Base-by-base conservation (phyloP, 2,329 filamentous ascomycete species). In the Aspergillus piperis region DNA sequence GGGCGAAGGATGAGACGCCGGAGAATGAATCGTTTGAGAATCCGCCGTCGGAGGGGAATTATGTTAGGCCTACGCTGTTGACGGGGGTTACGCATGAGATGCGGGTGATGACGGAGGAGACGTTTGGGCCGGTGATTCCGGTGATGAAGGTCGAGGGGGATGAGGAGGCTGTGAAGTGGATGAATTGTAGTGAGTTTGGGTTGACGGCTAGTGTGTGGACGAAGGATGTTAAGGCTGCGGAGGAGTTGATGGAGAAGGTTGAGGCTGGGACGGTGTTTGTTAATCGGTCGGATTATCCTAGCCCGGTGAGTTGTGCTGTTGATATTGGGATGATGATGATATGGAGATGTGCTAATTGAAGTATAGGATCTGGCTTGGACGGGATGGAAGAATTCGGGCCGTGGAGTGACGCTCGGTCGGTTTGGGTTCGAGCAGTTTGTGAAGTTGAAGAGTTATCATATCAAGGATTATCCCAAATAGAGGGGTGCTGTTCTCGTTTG, bases 191-290 rank as follows among this genome's bases (percentile, higher is more conserved):
- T 76, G 88, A 95, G 64, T 96, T 95, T 73, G 93, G 93, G 3
- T 81, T 96, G 63, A 96, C 93, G 5, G 92, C 91, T 17, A 96
- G 91, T 70, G 92, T 96, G 68, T 96, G 92, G 93, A 96, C 92
- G 58, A 94, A 93, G 77, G 91, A 96, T 72, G 86, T 87, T 2
- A 82, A 80, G 52, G 88, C 83, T 70, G 93, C 89, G 27, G 86
- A 91, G 68, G 84, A 89, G 72, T 81, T 96, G 54, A 86, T 89
- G 38, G 88, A 94, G 60, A 83, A 88, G 48, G 86, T 96, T 53
- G 92, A 96, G 71, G 92, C 93, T 39, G 92, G 92, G 38, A 96
- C 93, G 1, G 92, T 96, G 49, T 96, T 96, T 78, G 90, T 96
- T 70, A 96, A 96, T 75, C 87, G 93, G 68, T 92, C 90, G 73